Evolutionary conservation across 495 filamentous ascomycete genomes (phyloP), one percentile per base, ranked within the genome.

Genomic region (Annulohypoxylon nitens): DNA sequence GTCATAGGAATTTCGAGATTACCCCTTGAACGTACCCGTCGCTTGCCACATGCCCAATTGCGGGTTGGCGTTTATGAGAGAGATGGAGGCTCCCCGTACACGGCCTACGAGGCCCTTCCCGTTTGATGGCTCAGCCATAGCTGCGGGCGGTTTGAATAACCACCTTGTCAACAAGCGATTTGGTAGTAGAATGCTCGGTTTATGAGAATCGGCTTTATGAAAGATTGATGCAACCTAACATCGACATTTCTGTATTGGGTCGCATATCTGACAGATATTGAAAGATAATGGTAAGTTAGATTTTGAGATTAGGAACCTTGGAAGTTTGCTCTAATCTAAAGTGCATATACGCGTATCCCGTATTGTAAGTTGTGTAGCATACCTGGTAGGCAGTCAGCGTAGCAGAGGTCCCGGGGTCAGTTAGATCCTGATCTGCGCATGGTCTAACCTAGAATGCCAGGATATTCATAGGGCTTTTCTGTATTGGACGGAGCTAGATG

Each of bases 31-130:
- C n/a, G 79, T 78, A 10, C 80, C 47, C 16, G 50, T 14, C 1
- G 80, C 78, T 34, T 76, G 76, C 51, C 78, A 78, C 61, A 81
- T 74, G 9, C 80, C 78, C 18, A 74, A 70, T 53, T 81, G 80
- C 0, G 80, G 80, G 39, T 80, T 79, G 11, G 78, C 51, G 53
- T 81, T 79, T 0, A 79, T 58, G 18, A 81, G 33, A 39, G 74
- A 74, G 11, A 77, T 16, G n/a, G 79, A 81, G 26, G 57, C 71
- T 12, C 63, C 51, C 20, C 79, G 75, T 20, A 78, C 39, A 5
- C 78, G 78, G 36, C 75, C 75, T 14, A 45, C 59, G 34, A 76
- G 26, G 34, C 63, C 37, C 20, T 61, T 43, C 3, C 10, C 34
- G 4, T 66, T 65, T 12, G 51, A 64, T 50, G 53, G 36, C 14